These are phyloP conservation scores for Ulvella scutata DNA, from an alignment of 139 green algal species.

Conservation along the genomic window DNA sequence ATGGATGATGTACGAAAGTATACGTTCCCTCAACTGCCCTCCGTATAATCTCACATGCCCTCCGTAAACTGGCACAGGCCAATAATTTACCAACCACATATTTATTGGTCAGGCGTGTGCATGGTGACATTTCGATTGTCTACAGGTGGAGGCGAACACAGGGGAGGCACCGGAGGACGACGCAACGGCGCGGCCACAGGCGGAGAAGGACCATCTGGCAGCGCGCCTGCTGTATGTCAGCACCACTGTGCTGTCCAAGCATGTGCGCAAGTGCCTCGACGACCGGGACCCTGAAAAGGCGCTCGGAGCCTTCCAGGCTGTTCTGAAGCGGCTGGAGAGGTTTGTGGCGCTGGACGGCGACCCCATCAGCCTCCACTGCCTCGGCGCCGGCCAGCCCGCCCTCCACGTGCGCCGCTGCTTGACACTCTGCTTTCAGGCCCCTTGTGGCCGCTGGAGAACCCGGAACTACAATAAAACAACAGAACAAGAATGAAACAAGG, in stretches of 20 bases:
- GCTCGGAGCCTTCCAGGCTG: background rate
- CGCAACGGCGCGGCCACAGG: background rate
- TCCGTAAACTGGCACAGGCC: too few relatives aligned
- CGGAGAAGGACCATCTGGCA: background rate
- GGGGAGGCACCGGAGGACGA: background rate
- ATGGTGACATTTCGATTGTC: too few relatives aligned
- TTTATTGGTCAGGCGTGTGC: too few relatives aligned
- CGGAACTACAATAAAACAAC: too few relatives aligned
- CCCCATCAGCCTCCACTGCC: constrained; percentile 1
- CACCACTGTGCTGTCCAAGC: background rate
- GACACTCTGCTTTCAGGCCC: background rate
- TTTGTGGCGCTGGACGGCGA: constrained; percentile 1
- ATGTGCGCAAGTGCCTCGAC: background rate
- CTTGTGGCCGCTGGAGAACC: too few relatives aligned
- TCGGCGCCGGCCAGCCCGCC: background rate
- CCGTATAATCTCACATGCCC: too few relatives aligned
- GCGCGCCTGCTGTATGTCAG: background rate
- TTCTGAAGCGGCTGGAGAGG: background rate
- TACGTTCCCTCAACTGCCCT: too few relatives aligned
- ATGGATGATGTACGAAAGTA: too few relatives aligned
- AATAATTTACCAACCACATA: too few relatives aligned
- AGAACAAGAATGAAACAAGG: too few relatives aligned
- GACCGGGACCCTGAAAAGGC: background rate
- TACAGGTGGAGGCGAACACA: background rate
- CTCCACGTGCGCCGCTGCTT: background rate